Evolutionary conservation across 2,329 filamentous ascomycete genomes (phyloP).

Genomic region (Botrytis deweyae): DNA sequence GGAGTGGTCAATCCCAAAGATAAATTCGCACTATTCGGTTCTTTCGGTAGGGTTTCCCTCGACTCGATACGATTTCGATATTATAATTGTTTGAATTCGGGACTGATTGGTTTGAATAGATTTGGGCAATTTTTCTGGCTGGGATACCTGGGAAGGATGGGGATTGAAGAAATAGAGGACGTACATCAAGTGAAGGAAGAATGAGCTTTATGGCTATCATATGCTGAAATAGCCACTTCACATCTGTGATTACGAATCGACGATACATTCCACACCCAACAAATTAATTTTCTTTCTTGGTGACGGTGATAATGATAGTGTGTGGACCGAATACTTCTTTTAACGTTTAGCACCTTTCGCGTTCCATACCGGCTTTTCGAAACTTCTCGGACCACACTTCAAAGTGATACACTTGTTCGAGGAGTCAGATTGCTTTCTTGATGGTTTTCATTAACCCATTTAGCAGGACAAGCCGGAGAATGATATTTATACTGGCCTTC

Average conservation of each 20-base stretch:
- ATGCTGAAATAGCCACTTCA: conserved; percentile 38
- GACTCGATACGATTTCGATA: not conserved
- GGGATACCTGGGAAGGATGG: conserved; percentile 20
- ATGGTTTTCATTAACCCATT: conserved; percentile 30
- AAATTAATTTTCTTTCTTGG: conserved; percentile 28
- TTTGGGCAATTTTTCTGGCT: conserved; percentile 19
- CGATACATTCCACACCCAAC: conserved; percentile 33
- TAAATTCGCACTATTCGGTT: conserved; percentile 37
- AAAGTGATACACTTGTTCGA: conserved; percentile 38
- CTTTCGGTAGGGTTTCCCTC: conserved; percentile 33
- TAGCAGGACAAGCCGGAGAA: conserved; percentile 40
- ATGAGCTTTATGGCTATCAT: conserved; percentile 33
- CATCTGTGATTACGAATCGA: conserved; percentile 37
- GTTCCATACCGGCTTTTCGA: conserved; percentile 35
- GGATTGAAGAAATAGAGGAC: not conserved
- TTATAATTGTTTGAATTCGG: not conserved
- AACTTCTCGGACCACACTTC: conserved; percentile 40
- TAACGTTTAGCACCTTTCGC: conserved; percentile 13
- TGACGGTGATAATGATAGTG: conserved; percentile 7
- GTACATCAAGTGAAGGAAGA: conserved; percentile 30
- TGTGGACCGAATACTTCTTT: conserved; percentile 17
- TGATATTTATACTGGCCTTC: conserved; percentile 46
- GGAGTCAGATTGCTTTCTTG: conserved; percentile 38
- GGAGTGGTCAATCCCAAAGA: conserved; percentile 59
- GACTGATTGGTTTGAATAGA: conserved; percentile 19